A percentile compares a stretch with the other conserved stretches of the same genome.
phyloP scores from a whole-genome alignment of 1,139 yeast species.

The Yamadazyma taylorii region DNA sequence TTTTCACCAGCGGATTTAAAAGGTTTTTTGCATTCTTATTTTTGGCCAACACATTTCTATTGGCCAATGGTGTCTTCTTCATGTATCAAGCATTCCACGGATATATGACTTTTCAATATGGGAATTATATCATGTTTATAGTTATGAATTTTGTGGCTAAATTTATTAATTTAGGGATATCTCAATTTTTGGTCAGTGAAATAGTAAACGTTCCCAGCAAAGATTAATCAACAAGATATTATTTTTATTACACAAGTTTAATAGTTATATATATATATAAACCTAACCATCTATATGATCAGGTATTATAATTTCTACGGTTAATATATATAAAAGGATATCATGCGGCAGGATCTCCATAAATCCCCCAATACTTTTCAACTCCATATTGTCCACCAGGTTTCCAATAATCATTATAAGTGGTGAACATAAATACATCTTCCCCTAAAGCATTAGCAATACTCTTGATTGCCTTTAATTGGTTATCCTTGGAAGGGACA shows the following conservation, averaged over 20 bases:
- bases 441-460: constrained; percentile 55
- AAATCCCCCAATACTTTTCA: constrained; percentile 76
- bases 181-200: constrained; percentile 6
- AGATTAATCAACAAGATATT: background rate
- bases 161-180: constrained; percentile 8
- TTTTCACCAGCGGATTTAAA: constrained; percentile 3
- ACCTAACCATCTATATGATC: background rate
- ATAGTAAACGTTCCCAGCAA: constrained; percentile 2
- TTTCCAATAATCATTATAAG: constrained; percentile 80
- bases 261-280: too few relatives aligned
- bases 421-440: constrained; percentile 63
- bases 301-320: background rate
- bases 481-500: constrained; percentile 68
- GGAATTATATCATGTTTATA: constrained; percentile 12
- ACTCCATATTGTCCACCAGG: constrained; percentile 62
- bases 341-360: constrained; percentile 28
- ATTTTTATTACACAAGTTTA: too few relatives aligned
- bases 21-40: constrained; percentile 9
- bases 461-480: constrained; percentile 57
- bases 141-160: constrained; percentile 12
- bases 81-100: constrained; percentile 12
- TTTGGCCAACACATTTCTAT: constrained; percentile 5
- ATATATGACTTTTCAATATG: constrained; percentile 9
- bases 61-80: constrained; percentile 13
- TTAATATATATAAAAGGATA: background rate